Evolutionary conservation across 2,329 filamentous ascomycete species (phyloP).

Genomic region (Colletotrichum cordylinicola): DNA sequence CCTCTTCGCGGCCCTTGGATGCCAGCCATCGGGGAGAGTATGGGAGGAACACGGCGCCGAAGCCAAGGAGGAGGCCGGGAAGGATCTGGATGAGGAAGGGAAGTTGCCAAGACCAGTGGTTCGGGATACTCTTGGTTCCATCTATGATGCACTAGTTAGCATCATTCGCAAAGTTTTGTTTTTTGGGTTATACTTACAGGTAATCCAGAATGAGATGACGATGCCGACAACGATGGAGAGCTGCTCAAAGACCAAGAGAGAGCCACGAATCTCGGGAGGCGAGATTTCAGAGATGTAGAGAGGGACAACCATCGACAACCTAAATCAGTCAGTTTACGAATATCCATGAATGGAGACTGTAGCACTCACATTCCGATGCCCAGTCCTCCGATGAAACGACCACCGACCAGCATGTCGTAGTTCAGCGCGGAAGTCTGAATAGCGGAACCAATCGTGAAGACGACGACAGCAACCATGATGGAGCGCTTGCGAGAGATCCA

Average conservation of each 20-base stretch:
- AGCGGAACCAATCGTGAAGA: slow-evolving; percentile 34
- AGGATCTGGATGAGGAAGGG: slow-evolving; percentile 35
- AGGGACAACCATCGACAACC: slow-evolving; percentile 51
- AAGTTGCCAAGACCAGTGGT: slow-evolving; percentile 30
- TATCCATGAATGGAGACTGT: rapidly evolving
- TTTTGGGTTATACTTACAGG: background rate
- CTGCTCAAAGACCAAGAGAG: slow-evolving; percentile 35
- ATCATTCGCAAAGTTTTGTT: rapidly evolving
- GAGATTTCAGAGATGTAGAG: slow-evolving; percentile 51
- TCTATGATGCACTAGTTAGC: background rate
- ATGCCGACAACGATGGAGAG: slow-evolving; percentile 36
- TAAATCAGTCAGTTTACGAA: background rate
- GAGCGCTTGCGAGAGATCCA: slow-evolving; percentile 32
- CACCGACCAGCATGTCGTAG: slow-evolving; percentile 50
- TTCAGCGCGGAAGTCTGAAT: slow-evolving; percentile 36
- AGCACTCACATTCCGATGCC: slow-evolving; percentile 45
- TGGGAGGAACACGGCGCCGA: slow-evolving; percentile 29
- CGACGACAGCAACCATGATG: slow-evolving; percentile 34
- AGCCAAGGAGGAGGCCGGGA: slow-evolving; percentile 26
- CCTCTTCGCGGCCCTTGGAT: slow-evolving; percentile 39
- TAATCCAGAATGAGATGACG: slow-evolving; percentile 32
- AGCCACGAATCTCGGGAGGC: slow-evolving; percentile 40
- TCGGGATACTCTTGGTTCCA: slow-evolving; percentile 25
- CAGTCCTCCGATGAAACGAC: slow-evolving; percentile 53
- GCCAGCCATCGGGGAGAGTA: slow-evolving; percentile 32